Conservation (phyloP, 169 alveolate genomes). For the Miamiensis avidus region DNA sequence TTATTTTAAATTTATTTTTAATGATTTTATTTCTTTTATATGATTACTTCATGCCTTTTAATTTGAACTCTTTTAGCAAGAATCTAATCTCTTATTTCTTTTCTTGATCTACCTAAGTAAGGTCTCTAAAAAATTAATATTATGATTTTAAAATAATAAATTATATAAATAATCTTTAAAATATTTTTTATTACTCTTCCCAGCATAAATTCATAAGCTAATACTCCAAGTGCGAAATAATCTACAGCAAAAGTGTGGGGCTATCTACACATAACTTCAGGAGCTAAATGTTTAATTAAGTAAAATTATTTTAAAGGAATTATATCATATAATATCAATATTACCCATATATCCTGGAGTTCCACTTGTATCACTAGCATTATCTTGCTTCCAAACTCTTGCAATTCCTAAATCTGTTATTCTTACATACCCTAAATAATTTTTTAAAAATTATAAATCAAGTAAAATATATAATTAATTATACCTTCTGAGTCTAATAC, state of each 20-base stretch:
- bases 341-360: slow-evolving; percentile 66
- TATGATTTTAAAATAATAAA: background rate
- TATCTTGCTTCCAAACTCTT: slow-evolving; percentile 50
- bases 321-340: background rate
- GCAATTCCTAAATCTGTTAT: slow-evolving; percentile 66
- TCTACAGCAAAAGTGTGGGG: slow-evolving; percentile 56
- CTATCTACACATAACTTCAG: slow-evolving; percentile 70
- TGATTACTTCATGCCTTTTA: slow-evolving; percentile 45
- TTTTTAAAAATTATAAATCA: background rate
- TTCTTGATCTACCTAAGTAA: slow-evolving; percentile 67
- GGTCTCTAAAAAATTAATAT: slow-evolving; percentile 50
- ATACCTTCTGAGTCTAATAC: slow-evolving; percentile 61
- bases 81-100: slow-evolving; percentile 51
- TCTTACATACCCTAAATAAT: slow-evolving; percentile 42
- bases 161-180: background rate
- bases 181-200: slow-evolving; percentile 26
- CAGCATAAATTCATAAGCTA: slow-evolving; percentile 66
- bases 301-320: background rate
- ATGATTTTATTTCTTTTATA: background rate
- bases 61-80: slow-evolving; percentile 53
- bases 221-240: slow-evolving; percentile 69
- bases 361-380: slow-evolving; percentile 58
- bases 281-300: slow-evolving; percentile 34
- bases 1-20: slow-evolving; percentile 1
- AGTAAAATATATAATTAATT: background rate